Percentiles rank a stretch among this genome's conserved stretches.
Conservation (phyloP, 164 flowering plant species). For the Saururus chinensis region DNA sequence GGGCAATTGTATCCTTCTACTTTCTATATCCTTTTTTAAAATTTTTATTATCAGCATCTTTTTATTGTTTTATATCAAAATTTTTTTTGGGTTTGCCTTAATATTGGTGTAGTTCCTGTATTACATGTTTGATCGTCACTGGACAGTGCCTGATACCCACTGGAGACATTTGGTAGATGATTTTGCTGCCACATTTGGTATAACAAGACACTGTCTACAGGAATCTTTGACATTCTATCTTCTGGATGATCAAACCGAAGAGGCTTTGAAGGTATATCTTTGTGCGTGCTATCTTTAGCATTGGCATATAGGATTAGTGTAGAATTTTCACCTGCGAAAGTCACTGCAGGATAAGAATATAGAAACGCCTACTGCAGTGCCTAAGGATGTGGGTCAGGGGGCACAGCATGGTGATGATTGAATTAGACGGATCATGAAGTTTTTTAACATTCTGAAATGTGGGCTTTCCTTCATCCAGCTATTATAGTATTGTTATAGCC, state of each 20-base stretch:
- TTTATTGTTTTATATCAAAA: not conserved
- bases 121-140: slow-evolving; percentile 84
- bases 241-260: slow-evolving; percentile 73
- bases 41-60: too few species aligned
- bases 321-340: not conserved
- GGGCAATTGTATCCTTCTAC: slow-evolving; percentile 84
- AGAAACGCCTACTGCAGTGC: not conserved
- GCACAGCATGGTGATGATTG: not conserved
- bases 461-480: too few species aligned
- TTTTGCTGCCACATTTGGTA: slow-evolving; percentile 72
- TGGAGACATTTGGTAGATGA: slow-evolving; percentile 77
- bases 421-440: too few species aligned
- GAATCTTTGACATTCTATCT: slow-evolving; percentile 85
- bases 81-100: slow-evolving; percentile 25
- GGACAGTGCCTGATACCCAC: slow-evolving; percentile 53
- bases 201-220: slow-evolving; percentile 61
- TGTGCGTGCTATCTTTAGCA: not conserved
- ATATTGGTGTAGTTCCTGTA: slow-evolving; percentile 55
- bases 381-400: not conserved
- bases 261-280: slow-evolving; percentile 61
- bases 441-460: too few species aligned
- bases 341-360: not conserved
- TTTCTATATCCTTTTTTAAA: too few species aligned
- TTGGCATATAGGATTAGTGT: not conserved
- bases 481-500: too few species aligned